phyloP scores from a whole-genome alignment of 345 rosid species.

The Rhodomyrtus tomentosa region DNA sequence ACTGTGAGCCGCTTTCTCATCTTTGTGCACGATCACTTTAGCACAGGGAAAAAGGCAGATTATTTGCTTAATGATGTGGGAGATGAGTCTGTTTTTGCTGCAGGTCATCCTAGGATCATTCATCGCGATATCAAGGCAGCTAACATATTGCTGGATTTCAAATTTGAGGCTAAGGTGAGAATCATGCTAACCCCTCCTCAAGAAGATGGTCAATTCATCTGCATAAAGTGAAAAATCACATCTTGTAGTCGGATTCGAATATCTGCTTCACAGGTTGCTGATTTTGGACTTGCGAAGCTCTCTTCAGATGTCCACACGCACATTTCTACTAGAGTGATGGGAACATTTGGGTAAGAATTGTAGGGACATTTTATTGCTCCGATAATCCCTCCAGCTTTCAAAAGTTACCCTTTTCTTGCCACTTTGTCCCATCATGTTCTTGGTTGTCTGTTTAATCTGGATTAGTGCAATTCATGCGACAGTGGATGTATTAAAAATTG shows the following conservation, averaged over 20 bases:
- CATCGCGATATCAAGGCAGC: constrained; percentile 92
- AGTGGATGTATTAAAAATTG: not conserved
- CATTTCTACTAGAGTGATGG: constrained; percentile 93
- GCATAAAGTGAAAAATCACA: not conserved
- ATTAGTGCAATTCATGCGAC: not conserved
- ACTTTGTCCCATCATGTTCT: not conserved
- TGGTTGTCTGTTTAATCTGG: not conserved
- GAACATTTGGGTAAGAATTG: constrained; percentile 78
- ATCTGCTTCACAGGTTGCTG: constrained; percentile 56
- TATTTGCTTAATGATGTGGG: not conserved
- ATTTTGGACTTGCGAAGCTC: constrained; percentile 87
- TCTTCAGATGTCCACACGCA: constrained; percentile 76
- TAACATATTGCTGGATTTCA: constrained; percentile 73
- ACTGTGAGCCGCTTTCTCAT: constrained; percentile 38
- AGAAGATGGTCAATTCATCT: not conserved
- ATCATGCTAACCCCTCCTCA: not conserved
- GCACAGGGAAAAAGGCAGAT: not conserved
- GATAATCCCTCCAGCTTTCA: not conserved
- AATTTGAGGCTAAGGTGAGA: constrained; percentile 78
- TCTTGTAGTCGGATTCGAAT: not conserved
- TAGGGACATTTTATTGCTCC: not conserved
- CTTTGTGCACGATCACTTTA: not conserved
- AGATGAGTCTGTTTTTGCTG: not conserved
- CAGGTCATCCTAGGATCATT: constrained; percentile 91
- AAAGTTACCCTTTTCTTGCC: not conserved